Conservation (phyloP, 2,329 filamentous ascomycete genomes). For the Mollisia scopiformis region DNA sequence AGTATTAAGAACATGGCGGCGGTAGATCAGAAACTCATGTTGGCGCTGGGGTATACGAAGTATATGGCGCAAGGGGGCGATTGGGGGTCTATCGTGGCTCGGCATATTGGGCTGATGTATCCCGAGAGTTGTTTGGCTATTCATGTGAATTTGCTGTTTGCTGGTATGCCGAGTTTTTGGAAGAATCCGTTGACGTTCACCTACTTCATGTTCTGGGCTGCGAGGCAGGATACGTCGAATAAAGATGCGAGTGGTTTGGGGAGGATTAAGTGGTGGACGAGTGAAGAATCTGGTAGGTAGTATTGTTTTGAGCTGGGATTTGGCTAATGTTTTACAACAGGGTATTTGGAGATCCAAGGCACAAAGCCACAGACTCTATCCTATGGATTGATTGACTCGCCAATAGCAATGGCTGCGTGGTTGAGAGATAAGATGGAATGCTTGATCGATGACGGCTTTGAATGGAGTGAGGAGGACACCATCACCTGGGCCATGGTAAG, state of each 20-base stretch:
- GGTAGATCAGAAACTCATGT: slow-evolving; percentile 69
- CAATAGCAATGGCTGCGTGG: slow-evolving; percentile 29
- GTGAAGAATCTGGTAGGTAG: slow-evolving; percentile 3
- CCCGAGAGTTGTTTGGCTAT: slow-evolving; percentile 41
- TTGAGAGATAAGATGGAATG: slow-evolving; percentile 27
- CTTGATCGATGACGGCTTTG: slow-evolving; percentile 52
- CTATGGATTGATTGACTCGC: slow-evolving; percentile 26
- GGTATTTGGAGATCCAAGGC: slow-evolving; percentile 28
- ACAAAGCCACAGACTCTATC: slow-evolving; percentile 28
- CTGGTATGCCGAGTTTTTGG: slow-evolving; percentile 21
- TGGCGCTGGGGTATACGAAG: slow-evolving; percentile 63
- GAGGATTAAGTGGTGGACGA: slow-evolving; percentile 19
- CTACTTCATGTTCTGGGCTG: slow-evolving; percentile 26
- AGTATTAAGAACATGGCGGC: slow-evolving; percentile 47
- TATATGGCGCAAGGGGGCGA: slow-evolving; percentile 70
- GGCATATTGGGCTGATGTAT: slow-evolving; percentile 61
- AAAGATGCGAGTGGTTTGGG: slow-evolving; percentile 28
- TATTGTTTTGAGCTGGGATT: neutral
- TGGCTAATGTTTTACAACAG: neutral
- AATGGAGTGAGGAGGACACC: slow-evolving; percentile 76
- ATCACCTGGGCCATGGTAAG: slow-evolving; percentile 60
- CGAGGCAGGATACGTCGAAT: slow-evolving; percentile 19
- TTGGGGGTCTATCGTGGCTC: slow-evolving; percentile 68
- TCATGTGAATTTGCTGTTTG: slow-evolving; percentile 32
- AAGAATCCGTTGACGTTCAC: slow-evolving; percentile 21